Evolutionary conservation across 2,329 filamentous ascomycete species (phyloP).

Genomic region (Aureobasidium sp.): DNA sequence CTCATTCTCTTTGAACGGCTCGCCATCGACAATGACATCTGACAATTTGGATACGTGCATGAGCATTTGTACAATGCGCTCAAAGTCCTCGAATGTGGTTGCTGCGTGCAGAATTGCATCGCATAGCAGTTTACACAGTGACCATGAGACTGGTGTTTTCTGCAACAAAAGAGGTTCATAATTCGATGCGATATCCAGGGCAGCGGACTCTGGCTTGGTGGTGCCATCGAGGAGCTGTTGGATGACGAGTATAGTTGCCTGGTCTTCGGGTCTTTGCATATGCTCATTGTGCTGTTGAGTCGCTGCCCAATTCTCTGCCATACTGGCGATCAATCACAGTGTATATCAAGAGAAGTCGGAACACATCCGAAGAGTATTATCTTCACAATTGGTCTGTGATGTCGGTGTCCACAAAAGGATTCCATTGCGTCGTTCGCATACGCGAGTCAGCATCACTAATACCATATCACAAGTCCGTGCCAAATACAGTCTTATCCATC

Average conservation of each 20-base stretch:
- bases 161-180: not conserved
- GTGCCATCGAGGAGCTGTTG: not conserved
- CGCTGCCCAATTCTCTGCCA: not conserved
- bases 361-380: no score
- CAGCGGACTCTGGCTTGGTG: not conserved
- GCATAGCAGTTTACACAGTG: not conserved
- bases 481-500: no score
- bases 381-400: not conserved
- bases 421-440: not conserved
- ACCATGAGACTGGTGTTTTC: not conserved
- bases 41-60: not conserved
- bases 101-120: not conserved
- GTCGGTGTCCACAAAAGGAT: slow-evolving; percentile 1
- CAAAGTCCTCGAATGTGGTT: not conserved
- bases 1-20: not conserved
- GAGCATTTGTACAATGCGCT: not conserved
- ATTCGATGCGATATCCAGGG: not conserved
- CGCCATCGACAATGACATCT: not conserved
- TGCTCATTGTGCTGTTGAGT: not conserved
- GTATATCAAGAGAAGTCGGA: no score
- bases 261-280: not conserved
- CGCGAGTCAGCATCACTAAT: not conserved
- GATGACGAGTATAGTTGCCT: not conserved
- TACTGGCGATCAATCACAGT: no score
- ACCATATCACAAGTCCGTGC: no score